Base-by-base conservation (phyloP, 2,329 filamentous ascomycete genomes). In the Verticillium isaacii region DNA sequence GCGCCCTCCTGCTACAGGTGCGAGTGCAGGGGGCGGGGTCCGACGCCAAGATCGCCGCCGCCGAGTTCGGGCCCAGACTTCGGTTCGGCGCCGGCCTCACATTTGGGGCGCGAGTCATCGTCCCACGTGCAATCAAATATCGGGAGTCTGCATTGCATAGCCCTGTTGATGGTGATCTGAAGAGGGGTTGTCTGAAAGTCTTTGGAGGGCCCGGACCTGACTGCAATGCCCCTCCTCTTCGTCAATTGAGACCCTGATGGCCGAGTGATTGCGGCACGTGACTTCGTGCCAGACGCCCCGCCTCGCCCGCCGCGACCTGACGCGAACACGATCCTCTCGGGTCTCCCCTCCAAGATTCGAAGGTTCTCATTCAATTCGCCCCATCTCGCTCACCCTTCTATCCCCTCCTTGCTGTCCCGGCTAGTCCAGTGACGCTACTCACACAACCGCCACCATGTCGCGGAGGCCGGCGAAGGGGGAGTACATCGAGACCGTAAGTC, bases 401-500 rank as follows among this genome's bases (percentile, higher is more conserved):
- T 8, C 17, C 15, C 39, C 39, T 17, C 39, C 7, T 45, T 6
- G n/a, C 12, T n/a, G 8, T n/a, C 45, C 45, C 19, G n/a, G 45
- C 19, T n/a, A 50, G 19, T 9, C 45, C 11, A 14, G 45, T 32
- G 54, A 17, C 23, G 23, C 7, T 5, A 56, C n/a, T 3, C 37
- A 52, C n/a, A 29, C 17, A 59, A 11, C 25, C 57, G 58, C 65
- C 74, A 82, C 61, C 15, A 93, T 93, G 90, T 90, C 90, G 66
- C 86, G 89, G 69, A 90, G 93, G 73, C 82, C 88, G 58, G 83
- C 85, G 11, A 96, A 93, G 77, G 92, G 92, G 77, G 93, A 97
- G 77, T 98, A 97, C 74, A 97, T 99, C 65, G 94, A 97, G 78
- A 99, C 95, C 60, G 93, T 96, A 83, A 29, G 29, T 5, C 29